Conservation (phyloP, 192 early-diverging fungal genomes). For the Coemansia sp. region DNA sequence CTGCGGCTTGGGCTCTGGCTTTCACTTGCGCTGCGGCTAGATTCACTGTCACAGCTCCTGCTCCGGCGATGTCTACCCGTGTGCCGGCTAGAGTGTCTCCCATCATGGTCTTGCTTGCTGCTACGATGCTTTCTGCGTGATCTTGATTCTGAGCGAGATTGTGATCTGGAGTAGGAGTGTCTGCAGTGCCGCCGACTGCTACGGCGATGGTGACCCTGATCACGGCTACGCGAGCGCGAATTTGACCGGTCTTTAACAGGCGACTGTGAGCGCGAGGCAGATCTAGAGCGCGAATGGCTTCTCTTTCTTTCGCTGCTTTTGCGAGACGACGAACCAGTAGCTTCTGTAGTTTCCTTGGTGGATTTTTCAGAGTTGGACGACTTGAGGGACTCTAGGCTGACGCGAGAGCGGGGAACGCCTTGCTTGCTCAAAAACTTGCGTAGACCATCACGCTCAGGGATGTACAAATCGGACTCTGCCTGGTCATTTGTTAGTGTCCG, state of each 20-base stretch:
- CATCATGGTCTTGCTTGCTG: constrained; percentile 5
- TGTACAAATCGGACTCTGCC: constrained; percentile 42
- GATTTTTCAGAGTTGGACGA: constrained; percentile 11
- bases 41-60: constrained; percentile 13
- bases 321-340: background rate
- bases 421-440: constrained; percentile 52
- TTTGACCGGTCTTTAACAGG: constrained; percentile 15
- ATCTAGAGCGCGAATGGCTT: constrained; percentile 14
- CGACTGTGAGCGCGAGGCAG: constrained; percentile 21
- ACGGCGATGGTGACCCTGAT: constrained; percentile 5
- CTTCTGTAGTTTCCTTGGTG: background rate
- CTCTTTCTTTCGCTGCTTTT: constrained; percentile 13
- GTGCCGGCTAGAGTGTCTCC: constrained; percentile 8
- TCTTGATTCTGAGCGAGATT: constrained; percentile 17
- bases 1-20: constrained; percentile 23
- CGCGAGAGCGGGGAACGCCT: constrained; percentile 39
- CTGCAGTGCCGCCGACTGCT: constrained; percentile 20
- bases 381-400: constrained; percentile 44
- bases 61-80: constrained; percentile 12
- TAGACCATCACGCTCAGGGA: constrained; percentile 50
- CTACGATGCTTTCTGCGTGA: constrained; percentile 13
- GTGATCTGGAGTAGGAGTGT: constrained; percentile 16
- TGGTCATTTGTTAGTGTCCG: constrained; percentile 49
- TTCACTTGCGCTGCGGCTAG: constrained; percentile 18
- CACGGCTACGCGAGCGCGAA: constrained; percentile 27